These are phyloP conservation scores for Tricholoma sp. DNA, from an alignment of 768 basidiomycete genomes.

Conservation along the genomic window DNA sequence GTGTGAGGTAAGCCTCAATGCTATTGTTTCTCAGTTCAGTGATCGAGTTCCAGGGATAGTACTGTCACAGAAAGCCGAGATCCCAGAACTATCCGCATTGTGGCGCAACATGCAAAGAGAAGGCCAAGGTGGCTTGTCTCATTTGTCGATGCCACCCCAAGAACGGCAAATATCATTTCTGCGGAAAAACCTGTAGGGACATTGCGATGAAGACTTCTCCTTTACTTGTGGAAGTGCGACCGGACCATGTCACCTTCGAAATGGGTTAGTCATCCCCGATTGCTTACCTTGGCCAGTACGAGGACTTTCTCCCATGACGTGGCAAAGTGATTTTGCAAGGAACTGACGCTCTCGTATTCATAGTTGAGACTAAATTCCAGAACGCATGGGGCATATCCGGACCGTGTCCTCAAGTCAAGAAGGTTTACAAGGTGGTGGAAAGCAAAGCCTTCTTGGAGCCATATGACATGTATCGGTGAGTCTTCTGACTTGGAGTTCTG, in stretches of 20 bases:
- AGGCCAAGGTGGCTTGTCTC: constrained; percentile 8
- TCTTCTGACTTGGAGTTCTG: background rate
- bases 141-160: background rate
- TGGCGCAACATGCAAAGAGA: constrained; percentile 20
- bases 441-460: background rate
- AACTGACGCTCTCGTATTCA: constrained; percentile 5
- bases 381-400: background rate
- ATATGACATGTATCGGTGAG: constrained; percentile 10
- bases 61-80: constrained; percentile 18
- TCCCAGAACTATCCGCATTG: constrained; percentile 16
- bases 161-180: background rate
- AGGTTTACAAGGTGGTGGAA: constrained; percentile 12
- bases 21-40: background rate
- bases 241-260: constrained; percentile 6
- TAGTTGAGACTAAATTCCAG: background rate
- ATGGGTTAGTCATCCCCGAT: background rate
- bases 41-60: constrained; percentile 6
- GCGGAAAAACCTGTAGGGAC: background rate
- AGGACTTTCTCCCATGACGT: constrained; percentile 2
- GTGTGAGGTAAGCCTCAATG: constrained; percentile 15
- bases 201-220: constrained; percentile 2
- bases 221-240: constrained; percentile 6
- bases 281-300: background rate
- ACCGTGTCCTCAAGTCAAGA: constrained; percentile 9
- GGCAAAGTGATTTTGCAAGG: constrained; percentile 2